Evolutionary conservation across 306 rosid species (phyloP), one percentile per base, ranked within the genome.

Genomic region (Myrica gale): DNA sequence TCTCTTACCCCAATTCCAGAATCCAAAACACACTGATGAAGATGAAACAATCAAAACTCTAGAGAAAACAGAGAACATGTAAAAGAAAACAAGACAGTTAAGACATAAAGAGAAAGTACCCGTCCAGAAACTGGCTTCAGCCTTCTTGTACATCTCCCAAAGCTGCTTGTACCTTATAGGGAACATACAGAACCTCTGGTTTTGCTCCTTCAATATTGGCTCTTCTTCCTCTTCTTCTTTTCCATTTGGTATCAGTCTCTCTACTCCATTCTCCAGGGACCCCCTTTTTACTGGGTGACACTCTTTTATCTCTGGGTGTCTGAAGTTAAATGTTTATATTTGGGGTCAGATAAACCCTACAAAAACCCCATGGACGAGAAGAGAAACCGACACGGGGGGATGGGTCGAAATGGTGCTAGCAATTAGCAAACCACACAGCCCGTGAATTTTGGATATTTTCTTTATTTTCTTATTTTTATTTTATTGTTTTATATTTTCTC

Each of bases 121-220:
- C n/a, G 96, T 93, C 97, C 98, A 93, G 65, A 93, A 93, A 84
- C 97, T 93, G 82, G 98, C 98, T 83, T 81, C 54, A 32, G 97
- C 96, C 83, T 93, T 93, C 82, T 93, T 93, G 84, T 93, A 93
- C 97, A 93, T 91, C 84, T 93, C 96, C 98, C 98, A 93, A 45
- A 93, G 72, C 68, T 89, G 88, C 58, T 90, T 81, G 79, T 91
- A 82, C 65, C 89, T 76, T 68, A 91, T 81, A 23, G 98, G 98
- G 63, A 93, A 91, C 98, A 89, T 93, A 62, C 93, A 93, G 73
- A 93, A 90, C 74, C 92, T 88, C 88, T 89, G 90, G 21, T 61
- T 88, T 85, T 93, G 93, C 76, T 88, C 86, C 88, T 67, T 85
- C 5, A 93, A 79, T 17, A 91, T 88, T 44, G 98, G 97, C 71